Evolutionary conservation across 2,329 filamentous ascomycete species (phyloP).

Genomic region (Ilyonectria robusta): DNA sequence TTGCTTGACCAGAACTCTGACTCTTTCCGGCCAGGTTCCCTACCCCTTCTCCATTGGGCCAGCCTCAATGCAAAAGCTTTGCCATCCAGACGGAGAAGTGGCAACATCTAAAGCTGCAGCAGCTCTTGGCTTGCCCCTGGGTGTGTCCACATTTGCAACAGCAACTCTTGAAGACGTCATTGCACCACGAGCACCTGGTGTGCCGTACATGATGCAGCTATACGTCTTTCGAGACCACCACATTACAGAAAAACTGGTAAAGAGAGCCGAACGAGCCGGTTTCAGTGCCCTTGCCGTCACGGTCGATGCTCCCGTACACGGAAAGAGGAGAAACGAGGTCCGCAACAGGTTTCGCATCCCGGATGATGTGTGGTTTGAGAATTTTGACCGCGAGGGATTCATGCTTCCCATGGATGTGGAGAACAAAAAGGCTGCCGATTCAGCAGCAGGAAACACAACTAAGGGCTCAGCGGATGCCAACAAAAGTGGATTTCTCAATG

Average conservation of each 20-base stretch:
- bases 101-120: constrained; percentile 29
- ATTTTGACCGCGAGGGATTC: constrained; percentile 26
- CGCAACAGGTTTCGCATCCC: constrained; percentile 27
- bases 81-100: constrained; percentile 20
- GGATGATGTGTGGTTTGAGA: constrained; percentile 28
- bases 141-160: constrained; percentile 23
- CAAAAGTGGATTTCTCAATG: constrained; percentile 25
- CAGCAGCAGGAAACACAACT: neutral
- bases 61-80: constrained; percentile 30
- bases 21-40: neutral
- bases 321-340: constrained; percentile 27
- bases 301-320: constrained; percentile 23
- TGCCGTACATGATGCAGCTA: constrained; percentile 24
- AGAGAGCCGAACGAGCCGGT: constrained; percentile 18
- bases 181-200: neutral
- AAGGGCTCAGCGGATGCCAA: neutral
- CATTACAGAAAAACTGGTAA: constrained; percentile 22
- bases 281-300: constrained; percentile 22
- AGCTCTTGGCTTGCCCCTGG: constrained; percentile 15
- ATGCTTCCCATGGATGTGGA: constrained; percentile 32
- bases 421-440: constrained; percentile 19
- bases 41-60: constrained; percentile 27
- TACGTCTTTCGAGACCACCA: constrained; percentile 23
- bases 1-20: no score
- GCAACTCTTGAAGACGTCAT: constrained; percentile 26